These are phyloP conservation scores for Zoysia pacifica DNA, from an alignment of 176 grass and related monocot genomes.

Conservation along the genomic window DNA sequence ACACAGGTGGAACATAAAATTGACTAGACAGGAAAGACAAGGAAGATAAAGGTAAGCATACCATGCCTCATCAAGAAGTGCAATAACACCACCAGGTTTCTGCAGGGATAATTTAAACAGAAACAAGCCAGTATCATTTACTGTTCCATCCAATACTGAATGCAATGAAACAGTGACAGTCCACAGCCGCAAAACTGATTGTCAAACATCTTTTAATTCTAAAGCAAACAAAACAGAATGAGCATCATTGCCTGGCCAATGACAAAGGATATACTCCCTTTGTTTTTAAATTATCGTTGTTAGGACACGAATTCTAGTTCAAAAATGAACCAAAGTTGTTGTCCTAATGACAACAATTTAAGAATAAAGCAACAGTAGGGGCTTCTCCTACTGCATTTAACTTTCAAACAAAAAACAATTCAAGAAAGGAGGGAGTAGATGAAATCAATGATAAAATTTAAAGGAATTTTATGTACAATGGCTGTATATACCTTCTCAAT, in stretches of 20 bases:
- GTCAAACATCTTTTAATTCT: neutral
- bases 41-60: conserved; percentile 47
- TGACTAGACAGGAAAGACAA: conserved; percentile 29
- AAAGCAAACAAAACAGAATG: conserved; percentile 33
- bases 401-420: too few relatives aligned
- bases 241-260: conserved; percentile 12
- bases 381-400: too few relatives aligned
- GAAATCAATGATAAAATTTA: conserved; percentile 19
- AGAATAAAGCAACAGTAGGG: too few relatives aligned
- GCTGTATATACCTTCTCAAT: conserved; percentile 82
- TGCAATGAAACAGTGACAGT: conserved; percentile 20
- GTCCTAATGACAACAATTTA: too few relatives aligned
- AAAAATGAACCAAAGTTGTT: too few relatives aligned
- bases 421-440: neutral
- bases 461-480: conserved; percentile 4
- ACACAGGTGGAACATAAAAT: conserved; percentile 20
- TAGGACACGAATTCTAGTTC: too few relatives aligned
- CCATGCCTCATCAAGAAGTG: conserved; percentile 99
- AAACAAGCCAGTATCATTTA: neutral
- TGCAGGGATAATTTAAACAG: conserved; percentile 41
- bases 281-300: too few relatives aligned
- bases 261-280: neutral
- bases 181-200: conserved; percentile 13
- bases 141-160: conserved; percentile 10
- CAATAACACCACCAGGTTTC: conserved; percentile 99